These are phyloP conservation scores for Chiua virens DNA, from an alignment of 768 basidiomycete genomes.

Conservation along the genomic window DNA sequence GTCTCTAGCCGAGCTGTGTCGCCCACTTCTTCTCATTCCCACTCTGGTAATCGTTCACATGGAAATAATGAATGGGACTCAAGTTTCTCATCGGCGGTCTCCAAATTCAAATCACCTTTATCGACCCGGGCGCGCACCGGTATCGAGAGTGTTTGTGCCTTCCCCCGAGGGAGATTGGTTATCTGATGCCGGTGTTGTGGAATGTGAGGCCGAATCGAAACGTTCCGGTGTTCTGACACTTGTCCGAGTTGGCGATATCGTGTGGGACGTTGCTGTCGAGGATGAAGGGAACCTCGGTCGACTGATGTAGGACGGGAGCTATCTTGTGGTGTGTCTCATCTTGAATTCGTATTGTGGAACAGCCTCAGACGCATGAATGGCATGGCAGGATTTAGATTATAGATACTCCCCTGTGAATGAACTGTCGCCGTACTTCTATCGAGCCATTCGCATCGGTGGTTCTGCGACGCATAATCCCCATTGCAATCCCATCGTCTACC, in stretches of 20 bases:
- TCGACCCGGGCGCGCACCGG: conserved; percentile 67
- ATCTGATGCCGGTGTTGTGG: conserved; percentile 74
- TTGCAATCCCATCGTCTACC: conserved; percentile 63
- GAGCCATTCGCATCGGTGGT: conserved; percentile 65
- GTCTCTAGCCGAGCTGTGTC: conserved; percentile 68
- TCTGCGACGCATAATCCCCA: conserved; percentile 38
- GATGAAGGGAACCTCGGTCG: conserved; percentile 84
- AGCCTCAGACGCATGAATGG: neutral
- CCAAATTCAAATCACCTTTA: conserved; percentile 67
- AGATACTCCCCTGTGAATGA: conserved; percentile 75
- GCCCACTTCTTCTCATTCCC: conserved; percentile 42
- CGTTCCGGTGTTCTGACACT: conserved; percentile 49
- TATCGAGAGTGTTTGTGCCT: conserved; percentile 80
- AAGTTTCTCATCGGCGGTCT: conserved; percentile 17
- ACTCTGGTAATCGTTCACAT: conserved; percentile 42
- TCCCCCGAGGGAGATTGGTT: conserved; percentile 87
- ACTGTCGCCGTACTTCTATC: conserved; percentile 83
- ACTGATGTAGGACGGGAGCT: conserved; percentile 86
- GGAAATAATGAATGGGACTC: conserved; percentile 27
- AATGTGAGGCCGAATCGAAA: conserved; percentile 80
- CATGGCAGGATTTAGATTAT: conserved; percentile 86
- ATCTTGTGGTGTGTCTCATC: conserved; percentile 65
- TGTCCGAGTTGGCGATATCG: conserved; percentile 74
- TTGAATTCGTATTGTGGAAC: neutral
- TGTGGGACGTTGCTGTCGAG: conserved; percentile 85